Conservation (phyloP, 176 grass and related monocot species). For the maize (Zea mays) region Zm-B73-REFERENCE-NAM-5.0 NC_050099.1:237927001-237927500, state of each 20-base stretch:
- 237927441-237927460: background rate
- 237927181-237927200: slow-evolving; percentile 19
- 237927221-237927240: slow-evolving; percentile 13
- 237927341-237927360: slow-evolving; percentile 8
- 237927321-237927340: slow-evolving; percentile 21
- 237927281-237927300: background rate
- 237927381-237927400: slow-evolving; percentile 11
- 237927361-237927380: slow-evolving; percentile 3
- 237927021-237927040: slow-evolving; percentile 97
- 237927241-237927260: background rate
- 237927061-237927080: slow-evolving; percentile 2
- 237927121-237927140: slow-evolving; percentile 42
- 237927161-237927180: slow-evolving; percentile 22
- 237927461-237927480: background rate
- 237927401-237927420: slow-evolving; percentile 8
- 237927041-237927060: slow-evolving; percentile 68
- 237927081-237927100: background rate
- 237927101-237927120: slow-evolving; percentile 30
- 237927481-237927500: background rate
- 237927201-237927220: background rate
- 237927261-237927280: slow-evolving; percentile 20
- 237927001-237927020: slow-evolving; percentile 98
- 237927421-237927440: slow-evolving; percentile 12
- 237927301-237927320: slow-evolving; percentile 7
- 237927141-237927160: slow-evolving; percentile 9